phyloP scores from a whole-genome alignment of 768 basidiomycete genomes.

The Tricholoma matsutake region DNA sequence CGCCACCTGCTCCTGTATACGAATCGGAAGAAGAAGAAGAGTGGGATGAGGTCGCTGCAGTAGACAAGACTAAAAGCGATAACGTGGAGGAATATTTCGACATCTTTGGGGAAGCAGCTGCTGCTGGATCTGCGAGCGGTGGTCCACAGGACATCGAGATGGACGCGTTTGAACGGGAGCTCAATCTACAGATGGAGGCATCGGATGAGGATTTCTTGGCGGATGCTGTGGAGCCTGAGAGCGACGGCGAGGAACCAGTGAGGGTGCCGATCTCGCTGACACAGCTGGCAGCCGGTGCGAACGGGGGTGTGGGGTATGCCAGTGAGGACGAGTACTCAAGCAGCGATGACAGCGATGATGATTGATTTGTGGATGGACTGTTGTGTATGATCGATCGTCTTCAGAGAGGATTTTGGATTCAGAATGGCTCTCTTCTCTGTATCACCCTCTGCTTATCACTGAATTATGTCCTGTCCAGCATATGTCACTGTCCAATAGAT shows the following conservation, averaged over 20 bases:
- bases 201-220: constrained; percentile 51
- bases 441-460: not conserved
- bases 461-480: not conserved
- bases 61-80: constrained; percentile 7
- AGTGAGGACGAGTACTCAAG: constrained; percentile 49
- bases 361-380: constrained; percentile 21
- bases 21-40: constrained; percentile 44
- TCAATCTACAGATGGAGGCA: constrained; percentile 38
- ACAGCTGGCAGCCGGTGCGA: constrained; percentile 13
- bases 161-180: constrained; percentile 35
- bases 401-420: not conserved
- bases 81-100: constrained; percentile 27
- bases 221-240: constrained; percentile 29
- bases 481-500: not conserved
- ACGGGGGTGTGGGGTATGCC: constrained; percentile 26
- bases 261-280: constrained; percentile 15
- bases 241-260: constrained; percentile 4
- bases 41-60: constrained; percentile 47
- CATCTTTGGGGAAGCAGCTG: constrained; percentile 23
- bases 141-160: constrained; percentile 35
- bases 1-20: constrained; percentile 13
- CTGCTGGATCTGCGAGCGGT: constrained; percentile 16
- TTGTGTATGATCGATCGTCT: not conserved
- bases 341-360: constrained; percentile 55
- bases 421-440: not conserved